Base-by-base conservation (phyloP, 139 green algal species). In the Chlamydomonas incerta region DNA sequence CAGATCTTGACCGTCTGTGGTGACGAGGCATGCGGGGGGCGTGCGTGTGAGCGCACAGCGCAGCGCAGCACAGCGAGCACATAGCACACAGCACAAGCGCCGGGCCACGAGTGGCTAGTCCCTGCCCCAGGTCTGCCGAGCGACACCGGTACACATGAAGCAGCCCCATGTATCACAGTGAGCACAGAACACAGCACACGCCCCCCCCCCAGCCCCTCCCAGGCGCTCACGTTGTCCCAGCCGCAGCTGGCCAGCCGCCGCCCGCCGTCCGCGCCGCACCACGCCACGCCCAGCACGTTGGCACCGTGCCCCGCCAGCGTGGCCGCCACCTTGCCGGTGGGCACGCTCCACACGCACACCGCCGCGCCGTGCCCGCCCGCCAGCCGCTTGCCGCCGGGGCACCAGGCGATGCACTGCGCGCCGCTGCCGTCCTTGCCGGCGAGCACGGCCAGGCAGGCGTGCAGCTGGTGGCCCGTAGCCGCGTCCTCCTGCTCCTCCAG, bases 221-320 rank as follows among this genome's bases (percentile, higher is more conserved):
- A 35, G 2, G 11, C 10, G 29, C 72, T 28, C 72, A 80, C 72
- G 29, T 67, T 81, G 34, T 81, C 74, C 74, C 74, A 81, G 21
- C 74, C 74, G 55, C 74, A 67, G 34, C 55, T 70, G 15, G 74
- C 74, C 50, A 81, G 74, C 55, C 74, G 74, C 57, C 55, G 29
- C 29, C 74, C 74, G 9, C 55, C 74, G 31, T 81, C 74, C 13
- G n/a, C 31, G 55, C 31, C 52, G 31, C 74, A 63, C n/a, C 50
- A 81, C 18, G 74, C 52, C n/a, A 81, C 74, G 52, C 35, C 50
- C 74, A 81, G 34, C 21, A 81, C 57, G 37, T 81, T 81, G 55
- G 74, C 74, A 55, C 15, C 50, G 57, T 81, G 74, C 24, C 74
- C 74, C 9, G 15, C 21, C 55, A 81, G 74, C n/a, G 50, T 70